Percentiles rank a stretch among this genome's conserved stretches.
These are phyloP conservation scores for Penicillium fuscoglaucum DNA, from an alignment of 2,329 filamentous ascomycete species.

Conservation along the genomic window DNA sequence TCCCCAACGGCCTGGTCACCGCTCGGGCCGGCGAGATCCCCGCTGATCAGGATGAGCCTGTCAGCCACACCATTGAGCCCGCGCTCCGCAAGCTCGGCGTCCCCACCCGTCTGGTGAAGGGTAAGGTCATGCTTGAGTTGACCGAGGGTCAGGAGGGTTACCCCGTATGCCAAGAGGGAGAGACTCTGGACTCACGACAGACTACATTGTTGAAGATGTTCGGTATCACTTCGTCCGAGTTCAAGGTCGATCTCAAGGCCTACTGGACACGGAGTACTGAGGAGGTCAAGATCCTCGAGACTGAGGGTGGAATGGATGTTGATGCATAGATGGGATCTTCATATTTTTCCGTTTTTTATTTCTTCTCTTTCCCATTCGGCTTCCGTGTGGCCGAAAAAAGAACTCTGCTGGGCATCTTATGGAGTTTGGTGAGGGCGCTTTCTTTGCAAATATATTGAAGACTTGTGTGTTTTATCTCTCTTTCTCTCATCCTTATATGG, in stretches of 20 bases:
- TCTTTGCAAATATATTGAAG: conserved; percentile 26
- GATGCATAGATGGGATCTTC: conserved; percentile 32
- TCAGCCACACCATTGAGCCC: conserved; percentile 87
- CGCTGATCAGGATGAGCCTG: conserved; percentile 76
- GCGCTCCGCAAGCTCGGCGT: conserved; percentile 86
- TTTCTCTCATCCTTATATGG: conserved; percentile 19
- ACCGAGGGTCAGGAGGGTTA: conserved; percentile 56
- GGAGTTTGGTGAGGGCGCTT: conserved; percentile 41
- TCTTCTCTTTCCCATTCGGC: conserved; percentile 22
- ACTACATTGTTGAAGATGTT: conserved; percentile 93
- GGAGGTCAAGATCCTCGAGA: conserved; percentile 43
- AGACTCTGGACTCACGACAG: conserved; percentile 85
- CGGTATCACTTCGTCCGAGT: conserved; percentile 85
- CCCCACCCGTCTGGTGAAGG: conserved; percentile 84
- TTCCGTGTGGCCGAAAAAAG: conserved; percentile 24
- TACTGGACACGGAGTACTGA: conserved; percentile 50
- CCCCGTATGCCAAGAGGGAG: conserved; percentile 78
- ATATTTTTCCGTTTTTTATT: conserved; percentile 19
- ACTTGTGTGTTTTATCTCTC: conserved; percentile 20
- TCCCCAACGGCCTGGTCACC: conserved; percentile 82
- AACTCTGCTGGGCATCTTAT: conserved; percentile 37
- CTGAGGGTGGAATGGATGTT: conserved; percentile 44
- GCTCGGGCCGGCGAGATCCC: conserved; percentile 75
- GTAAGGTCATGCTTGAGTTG: conserved; percentile 74
- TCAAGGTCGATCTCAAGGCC: conserved; percentile 76